Evolutionary conservation across 179 eudicot species (phyloP).

Genomic region (Monotropa hypopitys): DNA sequence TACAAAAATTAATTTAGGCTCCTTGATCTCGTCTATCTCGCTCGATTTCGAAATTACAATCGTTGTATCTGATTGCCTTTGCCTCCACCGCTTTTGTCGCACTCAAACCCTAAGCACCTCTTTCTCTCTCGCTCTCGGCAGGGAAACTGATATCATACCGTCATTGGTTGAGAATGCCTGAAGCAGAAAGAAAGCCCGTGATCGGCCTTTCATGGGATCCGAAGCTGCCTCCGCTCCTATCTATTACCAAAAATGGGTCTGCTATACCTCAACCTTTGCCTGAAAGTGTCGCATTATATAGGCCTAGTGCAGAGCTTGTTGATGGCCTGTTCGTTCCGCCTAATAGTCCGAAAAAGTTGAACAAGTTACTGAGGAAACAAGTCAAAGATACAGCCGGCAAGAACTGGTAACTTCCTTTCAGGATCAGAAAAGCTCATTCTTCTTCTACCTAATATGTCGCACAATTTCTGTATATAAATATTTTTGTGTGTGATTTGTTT

Average conservation of each 20-base stretch:
- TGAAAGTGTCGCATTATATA: constrained; percentile 21
- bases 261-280: constrained; percentile 8
- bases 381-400: constrained; percentile 71
- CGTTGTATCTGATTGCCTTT: too few species aligned
- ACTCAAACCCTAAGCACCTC: background rate
- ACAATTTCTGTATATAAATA: background rate
- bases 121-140: background rate
- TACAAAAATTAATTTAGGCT: too few species aligned
- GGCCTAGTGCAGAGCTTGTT: constrained; percentile 46
- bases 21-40: too few species aligned
- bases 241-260: constrained; percentile 10
- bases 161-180: background rate
- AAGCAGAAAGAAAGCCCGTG: constrained; percentile 19
- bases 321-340: constrained; percentile 81
- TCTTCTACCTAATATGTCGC: background rate
- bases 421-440: background rate
- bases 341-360: constrained; percentile 56
- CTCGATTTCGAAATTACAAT: too few species aligned
- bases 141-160: background rate
- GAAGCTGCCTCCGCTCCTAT: constrained; percentile 30
- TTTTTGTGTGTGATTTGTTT: background rate
- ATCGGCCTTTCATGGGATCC: constrained; percentile 82
- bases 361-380: constrained; percentile 49
- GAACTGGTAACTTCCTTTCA: constrained; percentile 36
- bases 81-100: too few species aligned